A percentile compares a stretch with the other conserved stretches of the same genome.
phyloP scores from a whole-genome alignment of 1,284 basidiomycete species.

The Ceratobasidium papillatum region DNA sequence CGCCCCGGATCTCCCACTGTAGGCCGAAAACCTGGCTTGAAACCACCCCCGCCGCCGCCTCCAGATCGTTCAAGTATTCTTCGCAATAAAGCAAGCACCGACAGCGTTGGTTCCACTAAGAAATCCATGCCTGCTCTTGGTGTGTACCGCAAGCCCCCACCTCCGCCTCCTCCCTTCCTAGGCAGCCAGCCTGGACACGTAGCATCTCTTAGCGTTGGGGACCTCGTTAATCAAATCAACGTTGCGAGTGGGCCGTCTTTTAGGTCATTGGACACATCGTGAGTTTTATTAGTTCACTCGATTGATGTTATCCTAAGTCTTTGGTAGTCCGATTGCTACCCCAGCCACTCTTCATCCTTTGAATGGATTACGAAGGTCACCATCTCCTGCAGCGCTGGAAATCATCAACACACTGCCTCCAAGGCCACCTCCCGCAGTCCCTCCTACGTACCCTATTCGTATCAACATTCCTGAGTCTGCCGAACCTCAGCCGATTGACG shows the following conservation, averaged over 20 bases:
- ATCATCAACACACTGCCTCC: not conserved
- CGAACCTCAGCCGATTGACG: not conserved
- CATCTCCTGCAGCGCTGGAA: conserved; percentile 31
- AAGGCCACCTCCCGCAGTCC: not conserved
- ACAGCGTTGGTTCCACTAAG: conserved; percentile 22
- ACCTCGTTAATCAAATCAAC: conserved; percentile 25
- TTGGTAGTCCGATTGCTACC: conserved; percentile 23
- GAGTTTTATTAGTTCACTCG: not conserved
- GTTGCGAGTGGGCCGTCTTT: not conserved
- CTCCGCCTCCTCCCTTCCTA: conserved; percentile 13
- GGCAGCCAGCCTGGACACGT: conserved; percentile 16
- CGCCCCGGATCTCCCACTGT: conserved; percentile 8
- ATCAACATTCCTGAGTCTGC: conserved; percentile 30
- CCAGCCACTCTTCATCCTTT: conserved; percentile 17
- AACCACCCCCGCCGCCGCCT: conserved; percentile 31
- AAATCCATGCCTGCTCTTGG: conserved; percentile 15
- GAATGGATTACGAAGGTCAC: conserved; percentile 17
- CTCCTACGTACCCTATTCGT: conserved; percentile 28
- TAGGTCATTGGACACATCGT: conserved; percentile 37
- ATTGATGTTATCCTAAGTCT: not conserved
- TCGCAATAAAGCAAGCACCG: conserved; percentile 18
- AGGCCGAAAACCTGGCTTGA: conserved; percentile 17
- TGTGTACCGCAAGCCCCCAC: conserved; percentile 35
- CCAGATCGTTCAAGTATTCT: conserved; percentile 8
- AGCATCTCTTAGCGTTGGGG: conserved; percentile 33